These are phyloP conservation scores for Centrapalus pauciflorus DNA, from an alignment of 129 eudicot species.

Conservation along the genomic window DNA sequence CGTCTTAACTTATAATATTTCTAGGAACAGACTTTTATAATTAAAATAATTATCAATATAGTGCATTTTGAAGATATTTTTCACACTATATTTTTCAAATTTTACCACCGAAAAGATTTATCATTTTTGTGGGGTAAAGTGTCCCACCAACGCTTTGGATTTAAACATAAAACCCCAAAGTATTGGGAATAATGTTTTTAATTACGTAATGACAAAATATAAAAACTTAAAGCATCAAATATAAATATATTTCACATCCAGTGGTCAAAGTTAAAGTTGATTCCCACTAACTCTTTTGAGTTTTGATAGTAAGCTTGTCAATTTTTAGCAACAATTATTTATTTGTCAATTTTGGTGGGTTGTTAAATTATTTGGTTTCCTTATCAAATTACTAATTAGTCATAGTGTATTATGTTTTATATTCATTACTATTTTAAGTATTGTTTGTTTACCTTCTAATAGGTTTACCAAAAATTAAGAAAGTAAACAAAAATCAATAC, in stretches of 20 bases:
- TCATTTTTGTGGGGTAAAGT: not conserved
- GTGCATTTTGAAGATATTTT: no score
- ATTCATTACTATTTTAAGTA: no score
- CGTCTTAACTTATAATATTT: no score
- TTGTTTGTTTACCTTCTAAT: no score
- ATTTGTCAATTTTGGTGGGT: not conserved
- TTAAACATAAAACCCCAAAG: not conserved
- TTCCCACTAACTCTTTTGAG: not conserved
- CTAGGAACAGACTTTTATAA: no score
- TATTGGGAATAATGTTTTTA: not conserved
- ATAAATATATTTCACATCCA: not conserved
- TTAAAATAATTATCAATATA: not conserved
- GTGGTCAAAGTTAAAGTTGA: slow-evolving; percentile 25
- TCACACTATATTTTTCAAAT: not conserved
- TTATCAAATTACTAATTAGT: no score
- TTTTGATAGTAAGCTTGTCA: not conserved
- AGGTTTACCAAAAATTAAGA: no score
- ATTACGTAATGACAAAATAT: not conserved
- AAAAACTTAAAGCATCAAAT: slow-evolving; percentile 9
- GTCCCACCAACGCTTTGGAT: not conserved
- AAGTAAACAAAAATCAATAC: no score
- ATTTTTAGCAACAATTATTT: not conserved
- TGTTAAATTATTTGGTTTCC: not conserved
- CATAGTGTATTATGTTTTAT: no score
- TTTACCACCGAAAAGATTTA: not conserved